phyloP scores from a whole-genome alignment of 305 asterid species.

The Coffea humblotiana region DNA sequence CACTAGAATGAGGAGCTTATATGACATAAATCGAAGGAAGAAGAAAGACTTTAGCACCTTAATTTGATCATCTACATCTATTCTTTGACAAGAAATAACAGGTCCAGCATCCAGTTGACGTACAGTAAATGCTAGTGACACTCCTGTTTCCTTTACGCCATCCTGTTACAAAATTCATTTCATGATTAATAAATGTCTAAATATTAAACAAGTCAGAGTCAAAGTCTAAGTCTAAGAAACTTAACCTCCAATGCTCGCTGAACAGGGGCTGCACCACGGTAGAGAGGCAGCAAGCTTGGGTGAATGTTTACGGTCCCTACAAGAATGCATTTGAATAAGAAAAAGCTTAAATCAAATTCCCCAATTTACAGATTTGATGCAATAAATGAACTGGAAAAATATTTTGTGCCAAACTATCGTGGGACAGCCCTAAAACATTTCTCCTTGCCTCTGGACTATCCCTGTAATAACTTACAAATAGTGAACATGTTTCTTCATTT shows the following conservation, averaged over 20 bases:
- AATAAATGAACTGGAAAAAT: neutral
- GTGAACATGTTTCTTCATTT: neutral
- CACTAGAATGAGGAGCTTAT: neutral
- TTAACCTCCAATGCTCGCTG: constrained; percentile 91
- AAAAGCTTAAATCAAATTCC: constrained; percentile 17
- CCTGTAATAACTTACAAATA: neutral
- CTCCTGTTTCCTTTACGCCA: constrained; percentile 91
- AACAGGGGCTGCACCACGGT: constrained; percentile 99
- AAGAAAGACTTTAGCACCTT: constrained; percentile 50
- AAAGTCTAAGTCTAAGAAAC: constrained; percentile 6
- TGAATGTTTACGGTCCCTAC: constrained; percentile 92
- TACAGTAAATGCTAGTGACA: constrained; percentile 89
- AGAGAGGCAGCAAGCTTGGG: constrained; percentile 90
- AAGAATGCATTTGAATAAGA: constrained; percentile 37
- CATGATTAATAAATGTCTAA: constrained; percentile 5
- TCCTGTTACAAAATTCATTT: constrained; percentile 47
- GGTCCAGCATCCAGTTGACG: constrained; percentile 94
- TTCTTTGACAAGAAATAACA: constrained; percentile 61
- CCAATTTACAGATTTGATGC: neutral
- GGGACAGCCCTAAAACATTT: neutral
- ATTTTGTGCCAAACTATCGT: neutral
- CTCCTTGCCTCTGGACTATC: neutral
- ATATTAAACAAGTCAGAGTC: neutral
- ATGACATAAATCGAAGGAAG: neutral
- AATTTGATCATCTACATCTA: constrained; percentile 62